Evolutionary conservation across 257 asterid species (phyloP).

Genomic region (Solanum pennellii): DNA sequence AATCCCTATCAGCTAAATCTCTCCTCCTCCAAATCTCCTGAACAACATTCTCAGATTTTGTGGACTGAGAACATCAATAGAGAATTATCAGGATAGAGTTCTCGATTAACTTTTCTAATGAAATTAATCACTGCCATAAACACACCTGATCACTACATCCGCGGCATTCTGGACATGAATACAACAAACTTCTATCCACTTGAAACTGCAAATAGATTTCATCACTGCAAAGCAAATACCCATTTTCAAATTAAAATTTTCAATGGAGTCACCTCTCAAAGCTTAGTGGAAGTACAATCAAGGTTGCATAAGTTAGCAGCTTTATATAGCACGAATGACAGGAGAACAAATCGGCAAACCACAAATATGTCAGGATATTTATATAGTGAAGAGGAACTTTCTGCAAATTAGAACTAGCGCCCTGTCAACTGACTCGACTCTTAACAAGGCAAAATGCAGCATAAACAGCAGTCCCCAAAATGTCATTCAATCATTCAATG

Average conservation of each 20-base stretch:
- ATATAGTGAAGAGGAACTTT: background rate
- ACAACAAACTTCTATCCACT: constrained; percentile 87
- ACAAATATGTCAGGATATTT: background rate
- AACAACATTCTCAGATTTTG: constrained; percentile 76
- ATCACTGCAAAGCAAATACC: constrained; percentile 44
- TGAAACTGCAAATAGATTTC: constrained; percentile 80
- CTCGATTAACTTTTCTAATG: background rate
- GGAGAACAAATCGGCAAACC: background rate
- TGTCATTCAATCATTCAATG: background rate
- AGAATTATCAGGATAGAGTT: background rate
- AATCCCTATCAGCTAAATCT: constrained; percentile 78
- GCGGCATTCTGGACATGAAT: constrained; percentile 81
- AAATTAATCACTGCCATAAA: constrained; percentile 1
- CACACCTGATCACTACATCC: constrained; percentile 85
- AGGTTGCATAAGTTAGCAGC: background rate
- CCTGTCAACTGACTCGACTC: background rate
- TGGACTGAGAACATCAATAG: constrained; percentile 36
- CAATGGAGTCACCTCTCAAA: background rate
- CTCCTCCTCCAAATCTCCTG: constrained; percentile 96
- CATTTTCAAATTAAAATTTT: background rate
- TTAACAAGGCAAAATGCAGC: background rate
- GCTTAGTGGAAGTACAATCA: background rate
- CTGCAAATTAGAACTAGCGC: background rate
- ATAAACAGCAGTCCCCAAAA: background rate
- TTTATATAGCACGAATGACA: background rate